Evolutionary conservation across 306 rosid genomes (phyloP), one percentile per base, ranked within the genome.

Genomic region (Sphenostylis stenocarpa): DNA sequence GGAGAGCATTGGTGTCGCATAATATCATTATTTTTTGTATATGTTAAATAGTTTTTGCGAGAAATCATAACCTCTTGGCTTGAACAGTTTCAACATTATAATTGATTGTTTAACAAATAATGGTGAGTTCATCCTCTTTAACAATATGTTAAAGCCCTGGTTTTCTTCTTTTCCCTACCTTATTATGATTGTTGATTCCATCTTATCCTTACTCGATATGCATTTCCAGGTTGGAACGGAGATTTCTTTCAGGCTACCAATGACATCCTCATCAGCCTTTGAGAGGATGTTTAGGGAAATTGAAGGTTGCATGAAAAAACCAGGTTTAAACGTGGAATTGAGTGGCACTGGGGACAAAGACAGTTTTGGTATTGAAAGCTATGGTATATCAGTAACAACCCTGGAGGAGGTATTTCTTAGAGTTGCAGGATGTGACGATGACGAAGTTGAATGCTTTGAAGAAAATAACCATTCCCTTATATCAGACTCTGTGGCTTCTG

Each of bases 301-400:
- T 80, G 98, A 94, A 91, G 87, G 87, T 83, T 94, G 87, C 88
- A 89, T 89, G 93, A 77, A 39, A 70, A 84, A 79, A 76, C 82
- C 95, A 53, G 72, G 45, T 79, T 75, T 70, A 26, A 69, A 72
- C 72, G 67, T 76, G 72, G 84, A 84, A 80, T 80, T 78, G 53
- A 78, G 70, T 74, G 75, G 51, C 43, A 76, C 33, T 72, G 83
- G 70, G 77, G 85, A 79, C 29, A 81, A 83, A 81, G 88, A 81
- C 82, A 72, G 64, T 88, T 72, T 88, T 43, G 97, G 94, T 73
- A 94, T 94, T 70, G 96, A 94, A 86, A 92, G 97, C 86, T 94
- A 89, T 67, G 98, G 98, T 75, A 94, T 94, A 81, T 94, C 98
- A 36, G 97, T 94, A 62, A 94, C 98, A 74, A 94, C 98, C 82